A percentile compares a stretch with the other conserved stretches of the same genome.
phyloP scores from a whole-genome alignment of 352 stramenopile species.

The Pythium sp. region DNA sequence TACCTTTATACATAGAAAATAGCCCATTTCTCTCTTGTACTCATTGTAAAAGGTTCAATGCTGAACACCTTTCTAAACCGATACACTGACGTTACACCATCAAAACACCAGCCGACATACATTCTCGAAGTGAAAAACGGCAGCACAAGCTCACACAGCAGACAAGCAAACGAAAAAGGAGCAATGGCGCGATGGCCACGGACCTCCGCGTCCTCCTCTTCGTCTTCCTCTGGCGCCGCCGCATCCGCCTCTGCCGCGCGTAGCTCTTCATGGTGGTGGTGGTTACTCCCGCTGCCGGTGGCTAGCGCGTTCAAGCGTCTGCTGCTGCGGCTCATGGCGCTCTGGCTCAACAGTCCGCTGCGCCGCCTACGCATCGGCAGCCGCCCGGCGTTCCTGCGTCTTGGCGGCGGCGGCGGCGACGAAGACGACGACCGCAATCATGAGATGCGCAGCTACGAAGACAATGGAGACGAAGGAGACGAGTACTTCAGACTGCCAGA shows the following conservation, averaged over 20 bases:
- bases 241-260: not conserved
- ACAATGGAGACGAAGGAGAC: not conserved
- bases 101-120: not conserved
- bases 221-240: not conserved
- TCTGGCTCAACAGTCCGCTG: constrained; percentile 18
- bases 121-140: not conserved
- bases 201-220: not conserved
- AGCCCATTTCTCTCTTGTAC: not conserved
- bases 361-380: constrained; percentile 12
- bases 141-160: not conserved
- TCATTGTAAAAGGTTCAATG: not conserved
- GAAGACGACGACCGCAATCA: not conserved
- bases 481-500: not conserved
- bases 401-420: not conserved
- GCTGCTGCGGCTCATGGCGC: constrained; percentile 16
- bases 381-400: not conserved
- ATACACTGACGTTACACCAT: not conserved
- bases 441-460: constrained; percentile 6
- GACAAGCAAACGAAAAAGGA: not conserved
- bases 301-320: constrained; percentile 12
- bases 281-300: constrained; percentile 10
- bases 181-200: constrained; percentile 8
- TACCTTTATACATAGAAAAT: too few species aligned
- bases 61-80: not conserved
- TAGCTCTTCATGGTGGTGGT: constrained; percentile 13